Conservation (phyloP, 1,284 basidiomycete genomes). For the Spongiforma sp. region DNA sequence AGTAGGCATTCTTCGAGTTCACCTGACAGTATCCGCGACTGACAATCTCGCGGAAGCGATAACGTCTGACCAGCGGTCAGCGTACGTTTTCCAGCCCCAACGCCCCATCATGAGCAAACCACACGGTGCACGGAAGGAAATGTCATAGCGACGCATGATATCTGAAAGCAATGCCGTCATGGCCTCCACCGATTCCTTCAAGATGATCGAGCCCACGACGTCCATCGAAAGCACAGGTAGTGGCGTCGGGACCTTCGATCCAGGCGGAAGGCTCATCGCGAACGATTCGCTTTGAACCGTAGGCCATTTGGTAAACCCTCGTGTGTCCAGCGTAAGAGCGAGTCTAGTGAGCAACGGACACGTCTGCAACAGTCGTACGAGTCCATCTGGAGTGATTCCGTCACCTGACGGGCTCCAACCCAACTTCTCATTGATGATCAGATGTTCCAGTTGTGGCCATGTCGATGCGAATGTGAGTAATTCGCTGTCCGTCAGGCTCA, state of each 20-base stretch:
- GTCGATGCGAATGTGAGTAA: neutral
- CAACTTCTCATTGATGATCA: neutral
- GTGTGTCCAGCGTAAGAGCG: neutral
- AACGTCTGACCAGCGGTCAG: neutral
- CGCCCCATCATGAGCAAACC: neutral
- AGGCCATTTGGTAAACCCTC: too few relatives aligned
- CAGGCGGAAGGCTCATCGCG: neutral
- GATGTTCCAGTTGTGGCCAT: neutral
- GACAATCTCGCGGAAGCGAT: neutral
- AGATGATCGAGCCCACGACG: neutral
- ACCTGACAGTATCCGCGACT: too few relatives aligned
- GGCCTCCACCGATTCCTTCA: neutral
- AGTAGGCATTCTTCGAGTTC: too few relatives aligned
- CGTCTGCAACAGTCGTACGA: neutral
- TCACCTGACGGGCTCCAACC: neutral
- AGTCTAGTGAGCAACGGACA: neutral
- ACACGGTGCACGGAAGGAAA: neutral
- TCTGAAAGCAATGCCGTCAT: neutral
- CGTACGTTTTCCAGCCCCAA: neutral
- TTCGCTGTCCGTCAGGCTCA: neutral
- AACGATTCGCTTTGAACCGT: too few relatives aligned
- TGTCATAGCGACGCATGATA: neutral
- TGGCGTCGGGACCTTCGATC: neutral
- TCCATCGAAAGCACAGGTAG: neutral
- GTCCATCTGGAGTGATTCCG: neutral